Evolutionary conservation across 495 filamentous ascomycete genomes (phyloP).

Genomic region (Clohesyomyces aquaticus): DNA sequence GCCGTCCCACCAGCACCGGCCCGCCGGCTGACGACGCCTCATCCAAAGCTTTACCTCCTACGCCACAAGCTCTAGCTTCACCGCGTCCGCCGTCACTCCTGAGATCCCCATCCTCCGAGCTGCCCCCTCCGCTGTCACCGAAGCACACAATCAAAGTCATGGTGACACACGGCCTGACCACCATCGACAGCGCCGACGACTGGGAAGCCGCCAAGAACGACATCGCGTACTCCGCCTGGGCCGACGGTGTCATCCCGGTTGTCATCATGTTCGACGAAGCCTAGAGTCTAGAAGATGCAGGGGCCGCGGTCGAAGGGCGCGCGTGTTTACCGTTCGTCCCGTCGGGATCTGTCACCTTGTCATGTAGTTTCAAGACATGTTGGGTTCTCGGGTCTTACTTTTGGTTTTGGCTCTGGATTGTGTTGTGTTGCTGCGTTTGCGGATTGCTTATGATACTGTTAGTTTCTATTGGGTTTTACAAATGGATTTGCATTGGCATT

Average conservation of each 20-base stretch:
- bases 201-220: slow-evolving; percentile 20
- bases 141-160: slow-evolving; percentile 2
- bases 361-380: no score
- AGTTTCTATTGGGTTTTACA: no score
- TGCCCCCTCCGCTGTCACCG: background rate
- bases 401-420: no score
- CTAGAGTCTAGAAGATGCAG: background rate
- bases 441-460: no score
- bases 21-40: background rate
- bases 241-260: slow-evolving; percentile 10
- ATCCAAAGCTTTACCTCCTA: background rate
- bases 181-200: slow-evolving; percentile 13
- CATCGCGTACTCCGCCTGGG: slow-evolving; percentile 19
- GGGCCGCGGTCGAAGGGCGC: background rate
- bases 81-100: background rate
- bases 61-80: background rate
- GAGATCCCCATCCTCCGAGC: background rate
- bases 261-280: slow-evolving; percentile 13
- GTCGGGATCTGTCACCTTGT: no score
- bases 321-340: no score
- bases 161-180: slow-evolving; percentile 15
- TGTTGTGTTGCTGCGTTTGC: no score
- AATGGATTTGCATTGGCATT: no score
- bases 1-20: background rate
- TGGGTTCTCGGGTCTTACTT: no score